Evolutionary conservation across 2,329 filamentous ascomycete genomes (phyloP), one percentile per base, ranked within the genome.

Genomic region (Niveomyces coronatus): DNA sequence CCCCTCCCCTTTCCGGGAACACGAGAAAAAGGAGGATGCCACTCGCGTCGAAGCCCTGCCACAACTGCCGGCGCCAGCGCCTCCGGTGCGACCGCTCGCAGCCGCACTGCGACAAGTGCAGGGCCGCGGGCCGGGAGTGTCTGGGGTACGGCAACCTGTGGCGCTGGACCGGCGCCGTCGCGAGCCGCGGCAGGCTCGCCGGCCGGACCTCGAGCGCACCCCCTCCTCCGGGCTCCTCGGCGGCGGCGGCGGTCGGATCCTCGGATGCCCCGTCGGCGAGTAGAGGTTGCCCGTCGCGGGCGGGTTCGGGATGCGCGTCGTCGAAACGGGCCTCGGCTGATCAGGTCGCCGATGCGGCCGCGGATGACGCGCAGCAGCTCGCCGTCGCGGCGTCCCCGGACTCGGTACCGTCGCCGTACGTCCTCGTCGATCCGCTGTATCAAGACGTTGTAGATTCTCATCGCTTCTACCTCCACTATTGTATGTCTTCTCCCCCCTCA

Each of bases 71-170:
- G 36, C 66, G 67, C 38, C 63, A 63, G 44, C 63, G 70, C 39
- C 65, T 70, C 52, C 67, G 67, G 45, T 74, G 70, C 54, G 70
- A 74, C 48, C 62, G 65, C 35, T 63, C 67, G 24, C 55, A 66
- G 31, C 69, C 69, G 35, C 61, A 63, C 44, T 73, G 70, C 53
- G 62, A 64, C 47, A 73, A 73, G 57, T 73, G 69, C 44, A 47
- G 57, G 37, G 58, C 59, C 29, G 59, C 63, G 14, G 68, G 67
- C 23, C 58, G 63, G 44, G 66, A 71, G 44, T 74, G 70, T 46
- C 61, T 71, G 24, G 70, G 70, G 23, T 73, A 73, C 44, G 67
- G 67, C 27, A 67, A 67, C 48, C 55, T 73, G 27, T 68, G 71
- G 35, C 58, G 67, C 31, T 74, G 70, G 69, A 70, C 68, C 15